These are phyloP conservation scores for Funneliformis caledonium DNA, from an alignment of 371 early-diverging fungal species.

Conservation along the genomic window DNA sequence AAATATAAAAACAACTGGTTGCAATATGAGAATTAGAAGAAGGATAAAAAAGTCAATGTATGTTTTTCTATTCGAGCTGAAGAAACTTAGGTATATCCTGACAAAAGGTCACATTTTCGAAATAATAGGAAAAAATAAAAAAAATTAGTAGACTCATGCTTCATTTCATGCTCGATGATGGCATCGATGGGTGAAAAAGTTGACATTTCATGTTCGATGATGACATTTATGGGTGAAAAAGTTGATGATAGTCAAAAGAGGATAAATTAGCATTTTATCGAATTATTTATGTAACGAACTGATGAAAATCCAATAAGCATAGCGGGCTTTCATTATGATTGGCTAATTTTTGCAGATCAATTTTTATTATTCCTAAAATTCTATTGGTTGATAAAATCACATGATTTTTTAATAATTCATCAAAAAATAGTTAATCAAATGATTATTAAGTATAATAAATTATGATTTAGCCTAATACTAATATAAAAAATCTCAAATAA, in stretches of 20 bases:
- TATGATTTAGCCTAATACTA: too few species aligned
- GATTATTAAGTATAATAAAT: too few species aligned
- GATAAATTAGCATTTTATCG: not conserved
- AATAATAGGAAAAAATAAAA: constrained; percentile 21
- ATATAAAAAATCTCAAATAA: too few species aligned
- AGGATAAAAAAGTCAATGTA: not conserved
- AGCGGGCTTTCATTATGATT: too few species aligned
- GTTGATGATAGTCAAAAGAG: not conserved
- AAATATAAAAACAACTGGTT: constrained; percentile 29
- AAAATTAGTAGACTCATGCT: constrained; percentile 8
- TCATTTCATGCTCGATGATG: constrained; percentile 11
- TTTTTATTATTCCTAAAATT: too few species aligned
- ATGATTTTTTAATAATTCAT: too few species aligned
- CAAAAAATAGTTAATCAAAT: too few species aligned
- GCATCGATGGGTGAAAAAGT: too few species aligned
- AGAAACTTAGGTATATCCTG: constrained; percentile 12
- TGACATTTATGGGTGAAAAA: too few species aligned
- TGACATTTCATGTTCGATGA: too few species aligned
- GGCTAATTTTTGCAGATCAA: too few species aligned
- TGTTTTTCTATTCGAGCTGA: not conserved
- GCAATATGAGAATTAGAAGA: not conserved
- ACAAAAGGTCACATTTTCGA: constrained; percentile 9
- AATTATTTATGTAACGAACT: not conserved
- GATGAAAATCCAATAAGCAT: constrained; percentile 5
- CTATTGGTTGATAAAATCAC: too few species aligned